Evolutionary conservation across 2,329 filamentous ascomycete genomes (phyloP), one percentile per base, ranked within the genome.

Genomic region (Aureobasidium lini): DNA sequence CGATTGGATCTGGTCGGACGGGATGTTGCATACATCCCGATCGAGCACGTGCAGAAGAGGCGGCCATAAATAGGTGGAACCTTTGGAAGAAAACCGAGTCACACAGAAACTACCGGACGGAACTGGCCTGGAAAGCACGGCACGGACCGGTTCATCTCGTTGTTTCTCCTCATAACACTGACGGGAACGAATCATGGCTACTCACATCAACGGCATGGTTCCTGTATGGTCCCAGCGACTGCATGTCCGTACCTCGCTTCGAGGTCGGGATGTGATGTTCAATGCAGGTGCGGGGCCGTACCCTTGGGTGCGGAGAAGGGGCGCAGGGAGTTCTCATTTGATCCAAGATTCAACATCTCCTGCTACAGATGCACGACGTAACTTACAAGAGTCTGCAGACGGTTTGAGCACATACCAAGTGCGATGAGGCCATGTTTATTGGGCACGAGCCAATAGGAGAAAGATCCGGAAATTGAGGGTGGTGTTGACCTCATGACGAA

Each of bases 401-500:
- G n/a, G 10, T 23, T 37, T 32, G 10, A 28, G 47, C 11, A 23
- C 39, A 37, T 31, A 32, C 34, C 37, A 16, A n/a, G n/a, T 40
- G 37, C 36, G 28, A 53, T 31, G n/a, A 34, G 9, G 15, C 32
- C 23, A 23, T 37, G 37, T 11, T 58, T 16, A 23, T 28, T 11
- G 6, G 16, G 37, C 3, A 37, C 16, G 15, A 15, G 15, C 42
- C 42, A 42, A 48, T 31, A 4, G 8, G 28, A 36, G 37, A 6
- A 36, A 39, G 10, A 8, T n/a, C 16, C 11, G 18, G 31, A 15
- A n/a, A 18, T 31, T 16, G 13, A 29, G 16, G 28, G 32, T 18
- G 37, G 39, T 54, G n/a, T 43, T 23, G 28, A 34, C 29, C 32
- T 59, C 57, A 62, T 36, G 57, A 39, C 37, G 66, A 66, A 61